A percentile compares a stretch with the other conserved stretches of the same genome.
phyloP scores from a whole-genome alignment of 2,329 filamentous ascomycete species.

The Fusarium neocosmosporiellum region DNA sequence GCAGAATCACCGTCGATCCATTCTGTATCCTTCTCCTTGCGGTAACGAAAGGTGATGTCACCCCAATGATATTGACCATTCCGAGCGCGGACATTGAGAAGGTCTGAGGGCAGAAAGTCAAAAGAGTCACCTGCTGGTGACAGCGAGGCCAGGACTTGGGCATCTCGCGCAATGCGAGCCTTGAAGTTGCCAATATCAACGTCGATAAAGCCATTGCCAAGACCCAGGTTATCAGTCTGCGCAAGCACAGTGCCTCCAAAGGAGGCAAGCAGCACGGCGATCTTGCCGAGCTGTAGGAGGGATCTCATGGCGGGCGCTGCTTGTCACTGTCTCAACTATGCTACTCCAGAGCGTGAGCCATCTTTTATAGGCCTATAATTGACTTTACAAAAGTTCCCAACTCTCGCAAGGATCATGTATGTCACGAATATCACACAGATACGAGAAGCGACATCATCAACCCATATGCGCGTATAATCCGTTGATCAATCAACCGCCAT shows the following conservation, averaged over 20 bases:
- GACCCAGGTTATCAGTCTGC: slow-evolving; percentile 47
- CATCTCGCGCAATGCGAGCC: slow-evolving; percentile 54
- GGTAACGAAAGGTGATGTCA: slow-evolving; percentile 67
- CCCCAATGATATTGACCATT: slow-evolving; percentile 69
- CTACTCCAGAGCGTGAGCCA: not conserved
- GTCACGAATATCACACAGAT: not conserved
- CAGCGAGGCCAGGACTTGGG: slow-evolving; percentile 62
- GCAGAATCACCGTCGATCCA: slow-evolving; percentile 64
- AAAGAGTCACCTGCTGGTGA: slow-evolving; percentile 55
- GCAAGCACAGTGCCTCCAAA: not conserved
- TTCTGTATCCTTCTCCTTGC: slow-evolving; percentile 46
- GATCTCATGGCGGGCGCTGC: not conserved
- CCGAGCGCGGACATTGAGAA: slow-evolving; percentile 57
- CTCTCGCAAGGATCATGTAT: not conserved
- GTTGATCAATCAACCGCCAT: slow-evolving; percentile 1
- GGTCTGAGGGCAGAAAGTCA: slow-evolving; percentile 67
- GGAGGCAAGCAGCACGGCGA: not conserved
- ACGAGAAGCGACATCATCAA: not conserved
- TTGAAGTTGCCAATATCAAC: slow-evolving; percentile 56
- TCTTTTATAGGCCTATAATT: slow-evolving; percentile 7
- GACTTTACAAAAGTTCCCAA: not conserved
- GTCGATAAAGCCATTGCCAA: slow-evolving; percentile 53
- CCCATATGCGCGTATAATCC: not conserved
- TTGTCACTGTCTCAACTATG: not conserved
- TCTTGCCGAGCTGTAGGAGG: not conserved